Conservation (phyloP, 345 rosid genomes). For the Bruguiera gymnorhiza region DNA sequence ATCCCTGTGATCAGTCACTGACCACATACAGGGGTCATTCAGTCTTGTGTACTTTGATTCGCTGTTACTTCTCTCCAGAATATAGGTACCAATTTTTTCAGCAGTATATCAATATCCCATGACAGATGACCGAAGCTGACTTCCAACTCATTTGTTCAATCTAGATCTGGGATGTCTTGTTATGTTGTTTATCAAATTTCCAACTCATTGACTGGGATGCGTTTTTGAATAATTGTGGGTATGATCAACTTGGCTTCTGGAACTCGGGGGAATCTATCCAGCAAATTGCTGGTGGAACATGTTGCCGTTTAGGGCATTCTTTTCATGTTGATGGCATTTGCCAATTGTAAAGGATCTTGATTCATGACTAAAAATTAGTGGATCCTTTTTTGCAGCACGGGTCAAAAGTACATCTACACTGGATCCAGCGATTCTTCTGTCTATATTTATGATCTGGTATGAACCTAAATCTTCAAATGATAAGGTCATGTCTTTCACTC, state of each 20-base stretch:
- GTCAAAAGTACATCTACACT: slow-evolving; percentile 62
- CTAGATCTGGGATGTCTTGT: no score
- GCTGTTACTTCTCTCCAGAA: slow-evolving; percentile 68
- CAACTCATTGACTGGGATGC: no score
- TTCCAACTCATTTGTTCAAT: no score
- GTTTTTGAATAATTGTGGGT: no score
- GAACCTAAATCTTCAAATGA: not conserved
- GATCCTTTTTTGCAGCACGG: slow-evolving; percentile 51
- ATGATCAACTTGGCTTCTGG: no score
- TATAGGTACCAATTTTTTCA: slow-evolving; percentile 39
- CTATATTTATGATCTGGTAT: slow-evolving; percentile 62
- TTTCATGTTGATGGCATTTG: not conserved
- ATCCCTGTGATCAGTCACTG: slow-evolving; percentile 53
- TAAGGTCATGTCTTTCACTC: not conserved
- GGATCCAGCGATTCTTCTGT: slow-evolving; percentile 52
- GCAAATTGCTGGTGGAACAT: not conserved
- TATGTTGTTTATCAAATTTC: no score
- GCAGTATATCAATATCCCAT: not conserved
- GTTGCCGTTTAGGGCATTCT: not conserved
- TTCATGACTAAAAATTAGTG: slow-evolving; percentile 6
- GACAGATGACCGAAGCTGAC: not conserved
- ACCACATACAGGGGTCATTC: slow-evolving; percentile 66
- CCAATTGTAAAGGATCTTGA: not conserved
- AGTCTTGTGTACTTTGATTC: slow-evolving; percentile 54
- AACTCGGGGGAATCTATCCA: no score